Conservation (phyloP, 2,329 filamentous ascomycete species). For the Phoma sp. region DNA sequence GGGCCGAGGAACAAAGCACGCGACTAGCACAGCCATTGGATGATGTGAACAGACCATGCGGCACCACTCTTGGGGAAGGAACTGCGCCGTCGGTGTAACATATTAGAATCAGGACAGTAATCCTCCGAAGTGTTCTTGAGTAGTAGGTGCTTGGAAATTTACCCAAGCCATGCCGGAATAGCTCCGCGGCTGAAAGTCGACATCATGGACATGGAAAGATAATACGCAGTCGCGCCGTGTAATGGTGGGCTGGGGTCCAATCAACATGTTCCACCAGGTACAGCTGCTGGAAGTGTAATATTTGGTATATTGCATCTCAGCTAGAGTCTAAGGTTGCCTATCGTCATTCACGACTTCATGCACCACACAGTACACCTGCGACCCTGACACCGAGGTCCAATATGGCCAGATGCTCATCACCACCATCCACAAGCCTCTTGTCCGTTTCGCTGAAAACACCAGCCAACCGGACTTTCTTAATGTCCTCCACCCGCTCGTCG, state of each 20-base stretch:
- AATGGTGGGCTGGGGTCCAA: not conserved
- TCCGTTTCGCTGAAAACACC: slow-evolving; percentile 91
- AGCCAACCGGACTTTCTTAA: slow-evolving; percentile 89
- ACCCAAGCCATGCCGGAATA: too few species aligned
- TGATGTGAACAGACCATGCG: not conserved
- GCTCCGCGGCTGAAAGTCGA: too few species aligned
- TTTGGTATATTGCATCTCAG: not conserved
- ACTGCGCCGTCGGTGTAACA: slow-evolving; percentile 5
- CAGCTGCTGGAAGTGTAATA: not conserved
- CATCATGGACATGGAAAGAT: too few species aligned
- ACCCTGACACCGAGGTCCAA: slow-evolving; percentile 84
- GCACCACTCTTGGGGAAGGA: slow-evolving; percentile 1
- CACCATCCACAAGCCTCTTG: slow-evolving; percentile 90
- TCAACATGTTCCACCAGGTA: too few species aligned
- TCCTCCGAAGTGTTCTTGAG: not conserved
- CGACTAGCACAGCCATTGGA: slow-evolving; percentile 8
- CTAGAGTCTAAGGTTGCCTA: too few species aligned
- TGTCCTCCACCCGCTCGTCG: slow-evolving; percentile 82
- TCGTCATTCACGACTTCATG: not conserved
- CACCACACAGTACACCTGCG: slow-evolving; percentile 68
- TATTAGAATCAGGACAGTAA: not conserved
- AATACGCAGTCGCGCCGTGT: too few species aligned
- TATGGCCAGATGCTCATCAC: slow-evolving; percentile 92
- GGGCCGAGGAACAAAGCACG: slow-evolving; percentile 15
- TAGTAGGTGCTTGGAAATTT: too few species aligned